Percentiles rank a stretch among this genome's conserved stretches.
phyloP scores from a whole-genome alignment of 345 rosid species.

The Salix exigua region DNA sequence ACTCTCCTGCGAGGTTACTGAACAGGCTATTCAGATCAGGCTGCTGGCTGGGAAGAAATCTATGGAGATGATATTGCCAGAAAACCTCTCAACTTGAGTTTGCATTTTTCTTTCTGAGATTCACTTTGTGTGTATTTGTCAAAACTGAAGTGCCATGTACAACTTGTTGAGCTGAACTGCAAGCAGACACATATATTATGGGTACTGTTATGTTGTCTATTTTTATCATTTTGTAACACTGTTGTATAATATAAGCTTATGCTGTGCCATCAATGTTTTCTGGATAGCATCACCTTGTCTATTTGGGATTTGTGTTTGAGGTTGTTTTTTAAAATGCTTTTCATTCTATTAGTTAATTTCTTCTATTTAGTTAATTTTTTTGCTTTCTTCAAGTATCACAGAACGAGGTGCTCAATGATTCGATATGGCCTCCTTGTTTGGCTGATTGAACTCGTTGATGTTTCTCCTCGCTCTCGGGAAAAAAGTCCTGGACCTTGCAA shows the following conservation, averaged over 20 bases:
- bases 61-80: slow-evolving; percentile 3
- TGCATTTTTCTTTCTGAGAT: not conserved
- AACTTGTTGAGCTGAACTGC: not conserved
- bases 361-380: too few relatives aligned
- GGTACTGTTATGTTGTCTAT: not conserved
- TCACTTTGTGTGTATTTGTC: not conserved
- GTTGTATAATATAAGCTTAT: not conserved
- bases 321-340: too few relatives aligned
- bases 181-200: not conserved
- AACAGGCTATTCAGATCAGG: slow-evolving; percentile 15
- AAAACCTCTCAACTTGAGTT: slow-evolving; percentile 17
- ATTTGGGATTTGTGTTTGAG: too few relatives aligned
- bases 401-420: not conserved
- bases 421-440: not conserved
- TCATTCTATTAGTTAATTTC: too few relatives aligned
- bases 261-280: not conserved
- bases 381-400: not conserved
- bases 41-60: slow-evolving; percentile 6
- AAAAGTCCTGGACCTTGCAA: not conserved
- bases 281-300: not conserved
- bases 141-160: not conserved
- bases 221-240: not conserved
- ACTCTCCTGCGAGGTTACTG: slow-evolving; percentile 18
- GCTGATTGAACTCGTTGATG: not conserved
- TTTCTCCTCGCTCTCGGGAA: not conserved